Evolutionary conservation across 768 basidiomycete species (phyloP), one percentile per base, ranked within the genome.

Genomic region (Steccherinum ochraceum): DNA sequence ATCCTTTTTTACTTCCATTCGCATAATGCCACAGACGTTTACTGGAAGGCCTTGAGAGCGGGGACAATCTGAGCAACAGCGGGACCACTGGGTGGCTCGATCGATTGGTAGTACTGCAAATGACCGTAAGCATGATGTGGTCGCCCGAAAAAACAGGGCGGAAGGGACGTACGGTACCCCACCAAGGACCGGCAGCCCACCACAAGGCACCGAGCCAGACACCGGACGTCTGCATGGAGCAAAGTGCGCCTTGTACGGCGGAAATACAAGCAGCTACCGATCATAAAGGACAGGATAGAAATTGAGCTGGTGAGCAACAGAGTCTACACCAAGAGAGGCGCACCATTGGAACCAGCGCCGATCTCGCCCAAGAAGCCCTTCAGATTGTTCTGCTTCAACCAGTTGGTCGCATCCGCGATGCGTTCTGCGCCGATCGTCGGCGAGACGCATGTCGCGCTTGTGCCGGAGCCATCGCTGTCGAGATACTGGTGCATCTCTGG

Each of bases 401-500:
- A 83, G 16, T 64, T 56, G 2, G 82, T 83, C 7, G 82, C 82
- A 26, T 61, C 74, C 24, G 73, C 68, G 39, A 84, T 64, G 56
- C 81, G 79, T 57, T 80, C 75, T 18, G 71, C 73, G 50, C 81
- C 81, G 58, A 84, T 81, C 24, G 78, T 81, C 16, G 74, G 67
- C 7, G 76, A 79, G 30, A 83, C 81, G 59, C 83, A 84, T 21
- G 65, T 72, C 1, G 59, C 60, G 44, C 63, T 72, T 5, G 81
- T 82, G 46, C 79, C 80, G 18, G 79, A 81, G 55, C 78, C 74
- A 58, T 84, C 81, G 27, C 73, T 75, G 64, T 83, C 81, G 56
- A 84, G 80, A 69, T 84, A 84, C 62, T 84, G 80, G 63, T 84
- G 81, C 79, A 83, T 83, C 61, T 84, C 79, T 77, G 58, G 3